Evolutionary conservation across 2,329 filamentous ascomycete genomes (phyloP).

Genomic region (Phyllosticta citriasiana): DNA sequence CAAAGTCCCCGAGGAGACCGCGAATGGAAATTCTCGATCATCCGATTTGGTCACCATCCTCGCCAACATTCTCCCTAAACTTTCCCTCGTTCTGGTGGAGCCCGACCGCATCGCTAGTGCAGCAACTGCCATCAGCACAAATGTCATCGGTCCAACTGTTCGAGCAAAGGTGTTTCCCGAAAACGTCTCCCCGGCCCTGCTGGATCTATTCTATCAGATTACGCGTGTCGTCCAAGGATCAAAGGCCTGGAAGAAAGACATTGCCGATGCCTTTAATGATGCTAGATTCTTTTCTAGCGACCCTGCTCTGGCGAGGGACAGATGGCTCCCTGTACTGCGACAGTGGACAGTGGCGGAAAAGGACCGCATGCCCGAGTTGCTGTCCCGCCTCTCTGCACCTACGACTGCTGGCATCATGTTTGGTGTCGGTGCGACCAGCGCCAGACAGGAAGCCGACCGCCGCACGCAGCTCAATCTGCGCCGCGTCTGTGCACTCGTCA

Average conservation of each 20-base stretch:
- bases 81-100: conserved; percentile 76
- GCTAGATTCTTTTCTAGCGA: conserved; percentile 69
- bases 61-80: conserved; percentile 64
- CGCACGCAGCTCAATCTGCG: conserved; percentile 85
- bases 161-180: conserved; percentile 80
- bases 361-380: conserved; percentile 72
- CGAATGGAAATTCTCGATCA: conserved; percentile 16
- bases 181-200: conserved; percentile 61
- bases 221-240: conserved; percentile 68
- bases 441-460: conserved; percentile 86
- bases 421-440: conserved; percentile 91
- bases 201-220: conserved; percentile 68
- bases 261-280: conserved; percentile 87
- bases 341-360: conserved; percentile 84
- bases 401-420: conserved; percentile 95
- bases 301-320: conserved; percentile 53
- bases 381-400: conserved; percentile 69
- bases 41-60: conserved; percentile 69
- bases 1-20: conserved; percentile 33
- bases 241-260: conserved; percentile 87
- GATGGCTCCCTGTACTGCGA: conserved; percentile 74
- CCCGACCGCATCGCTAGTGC: conserved; percentile 72
- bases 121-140: conserved; percentile 70
- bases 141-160: conserved; percentile 70
- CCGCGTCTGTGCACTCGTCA: conserved; percentile 66